Conservation (phyloP, 768 basidiomycete genomes). For the Hirschioporus abietinus region DNA sequence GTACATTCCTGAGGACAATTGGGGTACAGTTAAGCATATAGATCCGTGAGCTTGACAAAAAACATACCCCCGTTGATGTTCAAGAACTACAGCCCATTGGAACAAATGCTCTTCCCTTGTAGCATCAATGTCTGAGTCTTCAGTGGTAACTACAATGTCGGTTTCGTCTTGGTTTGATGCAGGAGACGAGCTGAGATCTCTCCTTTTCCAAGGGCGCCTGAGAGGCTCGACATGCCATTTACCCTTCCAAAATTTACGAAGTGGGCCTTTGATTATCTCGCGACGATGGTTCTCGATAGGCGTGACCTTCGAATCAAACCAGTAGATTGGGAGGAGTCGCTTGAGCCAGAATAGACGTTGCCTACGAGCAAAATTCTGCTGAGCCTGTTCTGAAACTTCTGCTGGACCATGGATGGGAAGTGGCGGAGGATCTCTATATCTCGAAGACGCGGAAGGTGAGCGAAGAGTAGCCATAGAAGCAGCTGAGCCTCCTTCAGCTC, state of each 20-base stretch:
- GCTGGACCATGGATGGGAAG: not conserved
- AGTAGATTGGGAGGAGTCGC: not conserved
- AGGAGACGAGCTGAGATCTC: not conserved
- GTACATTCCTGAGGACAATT: constrained; percentile 15
- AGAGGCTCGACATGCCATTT: not conserved
- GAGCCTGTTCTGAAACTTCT: not conserved
- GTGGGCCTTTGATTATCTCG: not conserved
- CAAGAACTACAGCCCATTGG: constrained; percentile 74
- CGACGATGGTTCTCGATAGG: not conserved
- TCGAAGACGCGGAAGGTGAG: not conserved
- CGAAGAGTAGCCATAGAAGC: not conserved
- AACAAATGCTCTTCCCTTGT: constrained; percentile 43
- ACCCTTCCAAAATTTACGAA: not conserved
- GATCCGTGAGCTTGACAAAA: constrained; percentile 1
- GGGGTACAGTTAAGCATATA: constrained; percentile 1
- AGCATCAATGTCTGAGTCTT: not conserved
- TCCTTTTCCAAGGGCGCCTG: not conserved
- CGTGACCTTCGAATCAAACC: not conserved
- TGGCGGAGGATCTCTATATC: not conserved
- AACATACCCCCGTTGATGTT: constrained; percentile 77
- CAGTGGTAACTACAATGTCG: not conserved
- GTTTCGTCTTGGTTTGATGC: not conserved
- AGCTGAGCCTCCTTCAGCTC: not conserved
- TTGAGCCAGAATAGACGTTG: not conserved
- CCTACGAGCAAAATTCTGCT: not conserved